A percentile compares a stretch with the other conserved stretches of the same genome.
Conservation (phyloP, 2,329 filamentous ascomycete species). For the Ramularia endophylla region DNA sequence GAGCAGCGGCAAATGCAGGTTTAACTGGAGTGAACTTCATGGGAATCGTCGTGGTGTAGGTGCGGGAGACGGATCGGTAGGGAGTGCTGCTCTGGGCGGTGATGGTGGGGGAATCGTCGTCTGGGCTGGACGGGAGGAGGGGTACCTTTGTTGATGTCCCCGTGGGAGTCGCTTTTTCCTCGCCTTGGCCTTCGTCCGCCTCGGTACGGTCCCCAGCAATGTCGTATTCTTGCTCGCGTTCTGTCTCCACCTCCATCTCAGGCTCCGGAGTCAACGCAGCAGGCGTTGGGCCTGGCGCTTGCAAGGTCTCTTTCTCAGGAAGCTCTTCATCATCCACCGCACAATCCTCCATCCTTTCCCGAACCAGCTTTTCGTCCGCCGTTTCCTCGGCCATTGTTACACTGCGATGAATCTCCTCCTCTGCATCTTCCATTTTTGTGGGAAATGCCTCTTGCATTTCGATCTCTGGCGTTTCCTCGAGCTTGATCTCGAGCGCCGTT, state of each 20-base stretch:
- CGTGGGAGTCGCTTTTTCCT: constrained; percentile 15
- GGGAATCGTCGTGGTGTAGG: constrained; percentile 44
- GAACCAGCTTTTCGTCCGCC: constrained; percentile 1
- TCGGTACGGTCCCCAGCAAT: not conserved
- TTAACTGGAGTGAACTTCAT: constrained; percentile 41
- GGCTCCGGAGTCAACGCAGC: too few species aligned
- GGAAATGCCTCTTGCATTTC: constrained; percentile 12
- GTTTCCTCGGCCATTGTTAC: constrained; percentile 20
- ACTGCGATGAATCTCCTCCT: constrained; percentile 19
- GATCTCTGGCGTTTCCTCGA: constrained; percentile 7
- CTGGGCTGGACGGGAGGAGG: constrained; percentile 38
- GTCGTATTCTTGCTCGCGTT: not conserved
- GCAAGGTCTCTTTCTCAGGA: not conserved
- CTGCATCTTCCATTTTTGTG: constrained; percentile 3
- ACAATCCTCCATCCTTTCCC: not conserved
- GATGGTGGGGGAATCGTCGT: constrained; percentile 16
- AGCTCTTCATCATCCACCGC: constrained; percentile 12
- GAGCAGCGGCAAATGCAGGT: constrained; percentile 12
- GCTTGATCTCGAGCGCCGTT: constrained; percentile 7
- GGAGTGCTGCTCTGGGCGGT: constrained; percentile 21
- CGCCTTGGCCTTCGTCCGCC: constrained; percentile 10
- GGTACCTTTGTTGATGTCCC: constrained; percentile 19
- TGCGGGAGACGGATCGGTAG: constrained; percentile 35
- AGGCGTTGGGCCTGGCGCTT: too few species aligned
- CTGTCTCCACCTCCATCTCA: too few species aligned